These are phyloP conservation scores for Nannizziopsis barbatae DNA, from an alignment of 2,329 filamentous ascomycete genomes.

Conservation along the genomic window DNA sequence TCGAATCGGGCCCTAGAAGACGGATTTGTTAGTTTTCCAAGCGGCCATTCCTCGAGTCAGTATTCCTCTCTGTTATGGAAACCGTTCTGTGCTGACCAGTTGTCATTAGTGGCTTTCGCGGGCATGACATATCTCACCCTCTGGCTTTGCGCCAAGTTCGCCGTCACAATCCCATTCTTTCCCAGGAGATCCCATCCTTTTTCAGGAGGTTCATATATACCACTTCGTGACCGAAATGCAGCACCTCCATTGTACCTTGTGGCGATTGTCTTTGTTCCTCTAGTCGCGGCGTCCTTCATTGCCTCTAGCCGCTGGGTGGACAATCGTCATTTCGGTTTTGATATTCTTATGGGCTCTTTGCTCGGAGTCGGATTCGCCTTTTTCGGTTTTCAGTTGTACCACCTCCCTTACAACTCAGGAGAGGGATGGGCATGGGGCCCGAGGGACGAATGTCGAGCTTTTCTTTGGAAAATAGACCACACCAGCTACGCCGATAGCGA, in stretches of 20 bases:
- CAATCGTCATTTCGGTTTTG: constrained; percentile 84
- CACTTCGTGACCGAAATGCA: constrained; percentile 60
- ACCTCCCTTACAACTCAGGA: constrained; percentile 65
- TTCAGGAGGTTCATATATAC: constrained; percentile 27
- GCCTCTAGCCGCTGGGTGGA: constrained; percentile 78
- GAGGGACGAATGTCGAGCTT: constrained; percentile 59
- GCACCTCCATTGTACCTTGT: constrained; percentile 74
- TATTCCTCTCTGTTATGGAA: constrained; percentile 7
- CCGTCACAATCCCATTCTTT: constrained; percentile 37
- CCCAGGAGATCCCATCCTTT: background rate
- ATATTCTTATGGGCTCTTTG: constrained; percentile 73
- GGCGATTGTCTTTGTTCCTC: constrained; percentile 56
- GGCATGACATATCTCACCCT: constrained; percentile 77
- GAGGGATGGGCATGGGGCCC: constrained; percentile 86
- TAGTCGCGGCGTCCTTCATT: constrained; percentile 67
- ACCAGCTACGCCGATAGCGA: constrained; percentile 20
- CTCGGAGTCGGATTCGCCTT: constrained; percentile 62
- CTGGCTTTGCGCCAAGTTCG: constrained; percentile 58
- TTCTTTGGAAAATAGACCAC: constrained; percentile 33
- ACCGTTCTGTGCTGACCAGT: constrained; percentile 8
- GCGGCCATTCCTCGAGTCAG: constrained; percentile 59
- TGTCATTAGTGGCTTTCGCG: constrained; percentile 52
- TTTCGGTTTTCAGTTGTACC: constrained; percentile 74
- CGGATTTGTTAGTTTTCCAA: constrained; percentile 76
- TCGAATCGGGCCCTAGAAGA: constrained; percentile 54